phyloP scores from a whole-genome alignment of 192 early-diverging fungal species.

The Coemansia biformis region DNA sequence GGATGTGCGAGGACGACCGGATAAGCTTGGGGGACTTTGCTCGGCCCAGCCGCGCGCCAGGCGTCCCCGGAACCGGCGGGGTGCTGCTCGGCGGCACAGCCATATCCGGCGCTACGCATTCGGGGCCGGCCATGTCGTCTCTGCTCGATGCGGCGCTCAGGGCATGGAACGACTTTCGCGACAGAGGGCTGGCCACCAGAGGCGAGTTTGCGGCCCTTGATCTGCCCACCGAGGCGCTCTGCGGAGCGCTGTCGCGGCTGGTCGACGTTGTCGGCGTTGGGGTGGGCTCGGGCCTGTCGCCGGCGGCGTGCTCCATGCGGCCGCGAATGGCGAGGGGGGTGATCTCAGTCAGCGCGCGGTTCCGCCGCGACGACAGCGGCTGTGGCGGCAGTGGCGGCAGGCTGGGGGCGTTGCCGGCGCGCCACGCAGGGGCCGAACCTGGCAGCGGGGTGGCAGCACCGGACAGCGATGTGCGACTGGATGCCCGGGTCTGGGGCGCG shows the following conservation, averaged over 20 bases:
- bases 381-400: slow-evolving; percentile 22
- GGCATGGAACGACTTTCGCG: slow-evolving; percentile 35
- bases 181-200: slow-evolving; percentile 39
- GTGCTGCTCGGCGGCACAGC: slow-evolving; percentile 4
- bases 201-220: slow-evolving; percentile 34
- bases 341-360: slow-evolving; percentile 36
- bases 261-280: not conserved
- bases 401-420: slow-evolving; percentile 8
- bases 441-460: no score
- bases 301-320: slow-evolving; percentile 6
- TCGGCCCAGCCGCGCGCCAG: not conserved
- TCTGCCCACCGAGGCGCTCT: slow-evolving; percentile 10
- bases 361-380: slow-evolving; percentile 25
- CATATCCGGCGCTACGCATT: slow-evolving; percentile 1
- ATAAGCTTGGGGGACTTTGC: slow-evolving; percentile 27
- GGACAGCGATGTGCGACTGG: not conserved
- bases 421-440: no score
- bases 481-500: not conserved
- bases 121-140: slow-evolving; percentile 5
- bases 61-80: slow-evolving; percentile 1
- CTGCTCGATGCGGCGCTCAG: slow-evolving; percentile 16
- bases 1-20: slow-evolving; percentile 23
- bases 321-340: slow-evolving; percentile 24
- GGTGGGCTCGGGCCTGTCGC: not conserved
- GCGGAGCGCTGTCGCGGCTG: slow-evolving; percentile 1